A percentile compares a stretch with the other conserved stretches of the same genome.
These are phyloP conservation scores for Drechslerella stenobrocha DNA, from an alignment of 2,329 filamentous ascomycete genomes.

Conservation along the genomic window DNA sequence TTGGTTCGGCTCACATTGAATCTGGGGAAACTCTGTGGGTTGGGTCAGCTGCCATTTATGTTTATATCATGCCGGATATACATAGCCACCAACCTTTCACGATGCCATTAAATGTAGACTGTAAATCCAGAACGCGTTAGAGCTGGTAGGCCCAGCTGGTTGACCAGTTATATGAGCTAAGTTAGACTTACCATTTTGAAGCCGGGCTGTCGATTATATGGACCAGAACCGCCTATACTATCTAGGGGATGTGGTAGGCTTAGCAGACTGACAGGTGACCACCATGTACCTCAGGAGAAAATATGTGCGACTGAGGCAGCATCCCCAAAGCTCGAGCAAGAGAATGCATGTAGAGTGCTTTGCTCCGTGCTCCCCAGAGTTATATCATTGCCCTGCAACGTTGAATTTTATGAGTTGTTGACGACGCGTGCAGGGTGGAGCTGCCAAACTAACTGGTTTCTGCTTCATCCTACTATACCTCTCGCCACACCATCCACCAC, in stretches of 20 bases:
- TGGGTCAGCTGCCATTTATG: neutral
- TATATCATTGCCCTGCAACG: neutral
- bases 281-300: no score
- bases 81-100: slow-evolving; percentile 58
- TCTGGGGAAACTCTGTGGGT: slow-evolving; percentile 71
- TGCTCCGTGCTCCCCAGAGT: neutral
- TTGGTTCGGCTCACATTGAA: slow-evolving; percentile 68
- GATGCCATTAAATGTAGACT: slow-evolving; percentile 78
- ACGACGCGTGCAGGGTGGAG: slow-evolving; percentile 20
- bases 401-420: slow-evolving; percentile 48
- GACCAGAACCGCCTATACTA: no score
- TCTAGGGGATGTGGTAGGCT: no score
- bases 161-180: neutral
- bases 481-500: neutral
- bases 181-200: neutral
- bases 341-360: no score
- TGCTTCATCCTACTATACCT: neutral
- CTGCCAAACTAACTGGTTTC: slow-evolving; percentile 1
- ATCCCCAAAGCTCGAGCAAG: no score
- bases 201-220: no score
- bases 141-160: neutral
- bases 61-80: neutral
- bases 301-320: no score
- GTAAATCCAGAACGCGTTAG: neutral
- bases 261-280: no score